phyloP scores from a whole-genome alignment of 805 yeast genomes.

The Hanseniaspora jakobsenii region DNA sequence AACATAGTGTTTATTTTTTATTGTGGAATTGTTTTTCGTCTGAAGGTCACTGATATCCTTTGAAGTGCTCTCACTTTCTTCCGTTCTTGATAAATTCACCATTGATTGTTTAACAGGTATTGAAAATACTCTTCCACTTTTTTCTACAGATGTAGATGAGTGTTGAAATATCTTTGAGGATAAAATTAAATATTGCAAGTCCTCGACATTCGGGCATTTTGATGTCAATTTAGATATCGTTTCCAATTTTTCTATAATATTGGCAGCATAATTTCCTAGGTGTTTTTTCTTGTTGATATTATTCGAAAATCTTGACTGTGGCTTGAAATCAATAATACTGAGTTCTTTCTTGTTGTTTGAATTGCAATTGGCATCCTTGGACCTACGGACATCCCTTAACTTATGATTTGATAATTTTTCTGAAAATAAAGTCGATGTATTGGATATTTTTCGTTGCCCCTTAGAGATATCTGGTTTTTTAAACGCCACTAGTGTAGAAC shows the following conservation, averaged over 20 bases:
- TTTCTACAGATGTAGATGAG: slow-evolving; percentile 20
- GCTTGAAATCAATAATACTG: neutral
- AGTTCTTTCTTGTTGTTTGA: too few species aligned
- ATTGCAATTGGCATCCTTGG: too few species aligned
- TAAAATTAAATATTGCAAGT: slow-evolving; percentile 39
- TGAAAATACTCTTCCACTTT: slow-evolving; percentile 6
- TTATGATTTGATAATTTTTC: neutral
- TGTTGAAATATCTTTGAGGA: slow-evolving; percentile 30
- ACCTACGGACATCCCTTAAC: too few species aligned
- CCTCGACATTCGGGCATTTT: slow-evolving; percentile 28
- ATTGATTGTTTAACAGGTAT: slow-evolving; percentile 11
- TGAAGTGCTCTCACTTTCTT: too few species aligned
- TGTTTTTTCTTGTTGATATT: neutral
- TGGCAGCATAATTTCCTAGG: too few species aligned
- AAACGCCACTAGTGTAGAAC: neutral
- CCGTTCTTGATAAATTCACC: slow-evolving; percentile 10
- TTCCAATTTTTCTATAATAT: neutral
- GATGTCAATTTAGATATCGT: neutral
- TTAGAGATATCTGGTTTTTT: neutral
- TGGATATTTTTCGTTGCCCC: neutral
- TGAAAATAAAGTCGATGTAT: neutral
- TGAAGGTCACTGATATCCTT: too few species aligned
- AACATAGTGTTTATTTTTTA: too few species aligned
- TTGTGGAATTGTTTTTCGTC: too few species aligned
- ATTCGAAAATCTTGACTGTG: neutral